phyloP scores from a whole-genome alignment of 345 rosid species.

The Chamaenerion angustifolium region DNA sequence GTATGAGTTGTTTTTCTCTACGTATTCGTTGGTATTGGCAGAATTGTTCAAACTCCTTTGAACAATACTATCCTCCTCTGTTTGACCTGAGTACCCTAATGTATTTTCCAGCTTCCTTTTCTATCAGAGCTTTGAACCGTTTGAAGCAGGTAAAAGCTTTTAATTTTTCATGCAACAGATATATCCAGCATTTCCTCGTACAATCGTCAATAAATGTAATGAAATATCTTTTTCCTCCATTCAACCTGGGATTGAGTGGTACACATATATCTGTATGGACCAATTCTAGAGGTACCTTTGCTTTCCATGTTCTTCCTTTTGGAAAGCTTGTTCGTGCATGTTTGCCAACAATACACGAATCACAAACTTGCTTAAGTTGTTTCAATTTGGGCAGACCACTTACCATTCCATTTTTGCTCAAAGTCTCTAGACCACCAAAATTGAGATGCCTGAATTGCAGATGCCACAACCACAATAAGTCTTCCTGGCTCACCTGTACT shows the following conservation, averaged over 20 bases:
- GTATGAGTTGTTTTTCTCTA: not conserved
- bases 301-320: not conserved
- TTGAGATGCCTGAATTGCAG: constrained; percentile 1
- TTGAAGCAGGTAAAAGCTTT: not conserved
- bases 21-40: not conserved
- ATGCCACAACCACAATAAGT: not conserved
- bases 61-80: not conserved
- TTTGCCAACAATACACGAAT: not conserved
- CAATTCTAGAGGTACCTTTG: not conserved
- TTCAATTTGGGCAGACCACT: not conserved
- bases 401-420: constrained; percentile 4
- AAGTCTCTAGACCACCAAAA: not conserved
- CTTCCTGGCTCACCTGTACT: not conserved
- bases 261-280: not conserved
- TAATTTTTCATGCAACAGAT: not conserved
- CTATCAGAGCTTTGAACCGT: not conserved
- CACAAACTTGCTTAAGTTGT: not conserved
- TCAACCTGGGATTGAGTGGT: not conserved
- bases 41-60: not conserved
- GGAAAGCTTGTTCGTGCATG: not conserved
- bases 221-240: not conserved
- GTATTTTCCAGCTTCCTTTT: not conserved
- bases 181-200: not conserved
- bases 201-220: not conserved
- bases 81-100: not conserved